Conservation (phyloP, 1,284 basidiomycete species). For the Puccinia coronata region DNA sequence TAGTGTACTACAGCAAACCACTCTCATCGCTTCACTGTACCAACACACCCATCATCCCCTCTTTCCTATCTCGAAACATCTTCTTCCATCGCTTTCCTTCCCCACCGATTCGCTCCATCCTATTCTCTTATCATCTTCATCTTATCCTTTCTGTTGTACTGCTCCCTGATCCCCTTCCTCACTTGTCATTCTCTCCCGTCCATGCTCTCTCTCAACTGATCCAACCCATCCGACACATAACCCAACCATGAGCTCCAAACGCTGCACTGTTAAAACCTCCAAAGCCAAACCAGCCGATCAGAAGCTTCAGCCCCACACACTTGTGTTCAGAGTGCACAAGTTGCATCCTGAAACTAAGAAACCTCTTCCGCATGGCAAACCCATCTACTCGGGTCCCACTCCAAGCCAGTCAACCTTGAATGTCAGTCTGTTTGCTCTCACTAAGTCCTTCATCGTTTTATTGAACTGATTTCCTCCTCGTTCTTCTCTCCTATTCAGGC, state of each 20-base stretch:
- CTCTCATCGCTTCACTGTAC: too few species aligned
- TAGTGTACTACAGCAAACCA: too few species aligned
- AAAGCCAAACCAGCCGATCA: not conserved
- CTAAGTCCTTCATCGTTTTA: not conserved
- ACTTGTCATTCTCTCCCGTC: not conserved
- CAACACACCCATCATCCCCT: too few species aligned
- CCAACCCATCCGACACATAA: not conserved
- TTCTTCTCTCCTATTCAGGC: not conserved
- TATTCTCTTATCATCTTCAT: too few species aligned
- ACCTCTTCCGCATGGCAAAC: not conserved
- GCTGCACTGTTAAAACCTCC: not conserved
- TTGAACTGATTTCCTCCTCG: not conserved
- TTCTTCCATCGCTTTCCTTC: too few species aligned
- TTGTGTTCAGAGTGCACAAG: slow-evolving; percentile 13
- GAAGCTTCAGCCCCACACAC: not conserved
- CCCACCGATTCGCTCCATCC: too few species aligned
- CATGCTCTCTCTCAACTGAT: not conserved
- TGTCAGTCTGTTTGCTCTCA: not conserved
- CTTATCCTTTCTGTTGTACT: too few species aligned
- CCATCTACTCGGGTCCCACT: not conserved
- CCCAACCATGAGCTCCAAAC: not conserved
- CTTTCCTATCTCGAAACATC: too few species aligned
- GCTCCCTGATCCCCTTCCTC: too few species aligned
- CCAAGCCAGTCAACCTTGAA: not conserved
- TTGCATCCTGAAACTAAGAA: not conserved